Evolutionary conservation across 2,329 filamentous ascomycete species (phyloP), one percentile per base, ranked within the genome.

Genomic region (Verticillium zaregamsianum): DNA sequence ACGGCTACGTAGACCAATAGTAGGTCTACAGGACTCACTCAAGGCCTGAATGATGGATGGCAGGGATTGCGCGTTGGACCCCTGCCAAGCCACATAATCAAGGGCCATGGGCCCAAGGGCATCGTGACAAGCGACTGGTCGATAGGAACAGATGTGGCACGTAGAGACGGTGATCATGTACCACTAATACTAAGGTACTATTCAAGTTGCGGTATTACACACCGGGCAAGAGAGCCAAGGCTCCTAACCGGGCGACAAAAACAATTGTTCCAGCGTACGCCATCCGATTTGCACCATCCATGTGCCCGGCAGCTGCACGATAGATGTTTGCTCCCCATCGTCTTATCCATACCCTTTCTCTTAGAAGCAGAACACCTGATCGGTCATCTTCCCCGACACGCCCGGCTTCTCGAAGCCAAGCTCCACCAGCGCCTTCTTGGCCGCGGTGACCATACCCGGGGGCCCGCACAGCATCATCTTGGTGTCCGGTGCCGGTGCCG

Each of bases 391-490:
- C 1, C 79, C 71, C 5, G 81, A 74, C 1, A 80, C 74, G 0
- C 80, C 79, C 0, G 84, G 80, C 60, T 77, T 74, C 63, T 82
- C 72, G 63, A 81, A 87, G 0, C 84, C 85, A 39, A 87, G 61
- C 11, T 73, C 73, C 0, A 72, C 73, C 63, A 86, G 68, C 8
- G 72, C 74, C 67, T 79, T 82, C 74, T 86, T 88, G 15, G 80
- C 77, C 0, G 82, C 84, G 55, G 80, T 80, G 2, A 88, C 74
- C 84, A 89, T 85, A 0, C 80, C 81, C 0, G 86, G 86, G 0
- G 86, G 86, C 0, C 86, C 86, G 66, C 86, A 89, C 1, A 88
- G 71, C 75, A 87, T 74, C 8, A 86, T 69, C 69, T 85, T 87
- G 2, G 77, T 77, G 15, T 83, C 80, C 0, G 68, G 55, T 0